Evolutionary conservation across 768 basidiomycete species (phyloP), one percentile per base, ranked within the genome.

Genomic region (Pleurotus tuber-regium): DNA sequence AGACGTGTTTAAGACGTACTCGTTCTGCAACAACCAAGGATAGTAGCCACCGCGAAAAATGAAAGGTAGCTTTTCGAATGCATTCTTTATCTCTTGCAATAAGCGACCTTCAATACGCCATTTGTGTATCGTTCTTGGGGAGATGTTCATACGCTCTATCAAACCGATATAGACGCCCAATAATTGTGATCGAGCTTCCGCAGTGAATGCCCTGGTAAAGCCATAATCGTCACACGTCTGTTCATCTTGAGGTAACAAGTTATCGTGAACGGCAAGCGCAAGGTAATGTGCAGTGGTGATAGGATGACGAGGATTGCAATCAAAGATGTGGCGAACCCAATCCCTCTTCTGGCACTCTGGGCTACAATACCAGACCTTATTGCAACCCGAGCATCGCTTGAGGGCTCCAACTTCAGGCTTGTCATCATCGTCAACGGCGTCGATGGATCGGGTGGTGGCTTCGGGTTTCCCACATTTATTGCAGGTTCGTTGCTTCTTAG

Each of bases 141-240:
- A 50, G 8, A 70, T 53, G 0, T 49, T 51, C 3, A 61, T 31
- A 28, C 18, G 8, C 8, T 53, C 12, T 4, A 72, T 57, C 4
- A 73, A 58, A 5, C 66, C 66, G 4, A 56, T 56, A 26, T 71
- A 71, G 19, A 72, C 50, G 4, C 69, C 70, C 10, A 70, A 48
- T 9, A 73, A 59, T 4, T 57, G 56, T 7, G 40, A 30, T 24
- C 44, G 53, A 2, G 62, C 55, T 18, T 55, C 44, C 1, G 43
- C n/a, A 4, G 56, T 52, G 14, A 59, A 36, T 1, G 63, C 64
- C 9, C 59, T 59, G 2, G 51, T 35, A 43, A 75, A 73, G 2
- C 73, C 72, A 51, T 67, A 74, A 49, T 73, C 71, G 23, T 57
- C 26, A 12, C 60, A 54, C 9, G 74, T 74, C 47, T 69, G 64